Evolutionary conservation across 1,284 basidiomycete species (phyloP), one percentile per base, ranked within the genome.

Genomic region (Ceratobasidium sp.): DNA sequence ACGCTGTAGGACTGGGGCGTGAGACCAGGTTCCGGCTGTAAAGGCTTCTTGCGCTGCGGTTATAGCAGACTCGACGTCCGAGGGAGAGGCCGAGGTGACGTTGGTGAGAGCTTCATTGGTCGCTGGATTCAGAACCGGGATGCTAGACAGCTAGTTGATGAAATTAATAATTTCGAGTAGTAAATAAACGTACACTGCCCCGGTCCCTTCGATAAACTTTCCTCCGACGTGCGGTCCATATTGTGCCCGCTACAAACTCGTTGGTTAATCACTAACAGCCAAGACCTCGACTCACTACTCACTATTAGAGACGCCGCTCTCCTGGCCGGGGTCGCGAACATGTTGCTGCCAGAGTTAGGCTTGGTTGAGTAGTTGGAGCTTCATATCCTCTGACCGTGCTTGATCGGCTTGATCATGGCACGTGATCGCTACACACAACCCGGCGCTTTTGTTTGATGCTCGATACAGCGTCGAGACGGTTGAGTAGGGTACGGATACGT

Each of bases 21-120:
- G 83, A 2, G 90, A 90, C 91, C 91, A 93, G 43, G 83, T 76
- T 1, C 91, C 91, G 0, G 85, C 84, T 45, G 83, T 77, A 75
- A 88, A 92, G 3, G 78, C 80, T 6, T 79, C 76, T 69, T 92
- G 84, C 0, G 89, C 89, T 32, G 79, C 77, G 45, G 77, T 68
- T 8, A 92, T 84, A 0, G 87, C 81, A 7, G 76, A 72, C 17
- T 81, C 76, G 4, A 91, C 87, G 69, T 87, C 83, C 13, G 81
- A 76, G 0, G 78, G 69, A 0, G 80, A 80, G 7, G 86, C 78
- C 56, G 79, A 77, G 5, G 76, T 75, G 12, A 85, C 78, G 4
- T 83, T 85, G 47, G 70, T 72, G 70, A 73, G 62, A 52, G 80
- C 76, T 71, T 86, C 78, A 25, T 87, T 87, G 0, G 83, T 91